Evolutionary conservation across 352 stramenopile species (phyloP), one percentile per base, ranked within the genome.

Genomic region (Phytopythium ostracodes): DNA sequence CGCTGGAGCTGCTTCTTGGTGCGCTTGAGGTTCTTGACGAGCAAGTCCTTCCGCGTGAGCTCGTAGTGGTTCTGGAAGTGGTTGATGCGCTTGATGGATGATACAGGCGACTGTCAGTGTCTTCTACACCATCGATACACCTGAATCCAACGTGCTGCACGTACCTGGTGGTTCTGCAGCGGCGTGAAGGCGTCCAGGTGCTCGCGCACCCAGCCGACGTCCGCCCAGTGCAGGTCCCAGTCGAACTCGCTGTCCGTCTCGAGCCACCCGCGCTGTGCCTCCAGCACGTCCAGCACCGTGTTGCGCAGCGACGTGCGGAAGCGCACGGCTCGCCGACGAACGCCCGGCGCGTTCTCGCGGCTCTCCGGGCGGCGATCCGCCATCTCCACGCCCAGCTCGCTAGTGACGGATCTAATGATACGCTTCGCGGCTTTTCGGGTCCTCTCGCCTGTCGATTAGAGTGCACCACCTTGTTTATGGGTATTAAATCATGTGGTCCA

Each of bases 21-120:
- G 20, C 91, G 84, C 71, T 98, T 98, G 43, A 98, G 75, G 69
- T 98, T 98, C 71, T 98, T 98, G 61, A 97, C 96, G 59, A 98
- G 81, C 2, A 97, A 72, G 64, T 98, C 93, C 65, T 98, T 98
- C 9, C 94, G 76, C 59, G 89, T 98, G 18, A 98, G 65, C 75
- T 94, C 31, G 24, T 36, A 33, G 35, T 46, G 17, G 63, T 94
- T 96, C 29, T 84, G 82, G 51, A 84, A 98, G 67, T 98, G 95
- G 60, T 97, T 98, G 24, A 98, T 81, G 22, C 91, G 76, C 59
- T 97, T 90, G 2, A 1, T 5, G 47, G 6, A n/a, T 4, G 24
- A 11, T 6, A 17, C 24, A 2, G 25, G n/a, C 25, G 1, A 88
- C 81, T 38, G 68, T 86, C 36, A 93, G 78, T 15, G 81, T 92